phyloP scores from a whole-genome alignment of 306 rosid genomes.

The Vachellia pachyceras region DNA sequence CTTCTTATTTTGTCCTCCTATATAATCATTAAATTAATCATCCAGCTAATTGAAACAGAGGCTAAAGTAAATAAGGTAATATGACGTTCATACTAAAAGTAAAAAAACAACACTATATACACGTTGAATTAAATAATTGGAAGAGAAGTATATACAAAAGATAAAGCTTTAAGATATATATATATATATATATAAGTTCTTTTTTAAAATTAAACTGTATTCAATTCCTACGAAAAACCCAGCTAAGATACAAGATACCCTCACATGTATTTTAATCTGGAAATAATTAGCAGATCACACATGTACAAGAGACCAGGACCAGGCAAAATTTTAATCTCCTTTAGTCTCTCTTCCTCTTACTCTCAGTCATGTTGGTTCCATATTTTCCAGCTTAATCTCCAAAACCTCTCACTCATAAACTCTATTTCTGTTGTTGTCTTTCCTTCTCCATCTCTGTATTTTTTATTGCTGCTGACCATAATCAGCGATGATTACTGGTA shows the following conservation, averaged over 20 bases:
- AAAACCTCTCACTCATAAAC: conserved; percentile 14
- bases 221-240: neutral
- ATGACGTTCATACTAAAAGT: neutral
- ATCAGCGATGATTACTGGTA: conserved; percentile 64
- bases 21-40: too few species aligned
- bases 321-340: conserved; percentile 30
- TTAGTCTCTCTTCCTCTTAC: neutral
- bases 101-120: neutral
- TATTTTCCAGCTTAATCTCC: conserved; percentile 35
- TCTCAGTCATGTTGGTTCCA: conserved; percentile 37
- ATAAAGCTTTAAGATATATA: neutral
- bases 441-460: neutral
- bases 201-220: neutral
- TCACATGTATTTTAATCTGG: neutral
- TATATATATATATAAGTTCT: too few species aligned
- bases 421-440: neutral
- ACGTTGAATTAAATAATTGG: neutral
- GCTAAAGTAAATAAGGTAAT: neutral
- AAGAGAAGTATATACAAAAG: neutral
- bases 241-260: neutral
- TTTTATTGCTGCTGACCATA: too few species aligned
- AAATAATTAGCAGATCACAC: neutral
- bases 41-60: too few species aligned
- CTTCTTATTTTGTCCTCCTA: neutral
- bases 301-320: conserved; percentile 34